These are phyloP conservation scores for Epichloe gansuensis DNA, from an alignment of 2,329 filamentous ascomycete species.

Conservation along the genomic window DNA sequence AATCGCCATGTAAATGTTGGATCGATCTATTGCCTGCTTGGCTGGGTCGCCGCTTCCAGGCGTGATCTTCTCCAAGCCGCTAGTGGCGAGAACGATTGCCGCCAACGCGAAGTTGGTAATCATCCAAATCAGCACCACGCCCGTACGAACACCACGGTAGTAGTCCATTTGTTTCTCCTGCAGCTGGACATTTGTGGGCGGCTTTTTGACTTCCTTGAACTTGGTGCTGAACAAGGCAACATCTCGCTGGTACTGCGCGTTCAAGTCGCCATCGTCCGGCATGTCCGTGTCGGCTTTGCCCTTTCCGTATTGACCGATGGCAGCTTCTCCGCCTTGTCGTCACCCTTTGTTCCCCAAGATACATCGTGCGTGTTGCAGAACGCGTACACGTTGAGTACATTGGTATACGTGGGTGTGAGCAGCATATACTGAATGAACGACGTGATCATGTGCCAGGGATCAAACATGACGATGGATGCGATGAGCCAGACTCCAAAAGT, in stretches of 20 bases:
- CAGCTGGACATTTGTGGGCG: slow-evolving; percentile 39
- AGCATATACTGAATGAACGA: slow-evolving; percentile 89
- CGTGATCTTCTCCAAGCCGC: slow-evolving; percentile 61
- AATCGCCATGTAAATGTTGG: slow-evolving; percentile 74
- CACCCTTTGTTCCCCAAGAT: slow-evolving; percentile 95
- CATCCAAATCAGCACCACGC: slow-evolving; percentile 92
- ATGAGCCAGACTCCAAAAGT: slow-evolving; percentile 92
- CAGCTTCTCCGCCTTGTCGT: slow-evolving; percentile 87
- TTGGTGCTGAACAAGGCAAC: slow-evolving; percentile 63
- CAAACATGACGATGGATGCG: slow-evolving; percentile 85
- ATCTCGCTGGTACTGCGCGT: slow-evolving; percentile 87
- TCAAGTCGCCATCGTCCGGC: slow-evolving; percentile 87
- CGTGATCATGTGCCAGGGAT: slow-evolving; percentile 99
- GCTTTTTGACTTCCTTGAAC: slow-evolving; percentile 57
- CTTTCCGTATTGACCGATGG: slow-evolving; percentile 82
- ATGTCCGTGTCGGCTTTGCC: slow-evolving; percentile 87
- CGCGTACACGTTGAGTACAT: slow-evolving; percentile 96
- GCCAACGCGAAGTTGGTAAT: slow-evolving; percentile 85
- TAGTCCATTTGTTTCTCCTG: slow-evolving; percentile 92
- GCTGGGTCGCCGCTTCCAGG: slow-evolving; percentile 25
- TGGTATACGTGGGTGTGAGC: slow-evolving; percentile 91
- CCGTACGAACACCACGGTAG: slow-evolving; percentile 88
- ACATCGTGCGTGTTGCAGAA: slow-evolving; percentile 99
- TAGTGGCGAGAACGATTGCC: slow-evolving; percentile 76
- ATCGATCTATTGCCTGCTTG: slow-evolving; percentile 40